Conservation (phyloP, 805 yeast species). For the Wickerhamomyces bisporus region DNA sequence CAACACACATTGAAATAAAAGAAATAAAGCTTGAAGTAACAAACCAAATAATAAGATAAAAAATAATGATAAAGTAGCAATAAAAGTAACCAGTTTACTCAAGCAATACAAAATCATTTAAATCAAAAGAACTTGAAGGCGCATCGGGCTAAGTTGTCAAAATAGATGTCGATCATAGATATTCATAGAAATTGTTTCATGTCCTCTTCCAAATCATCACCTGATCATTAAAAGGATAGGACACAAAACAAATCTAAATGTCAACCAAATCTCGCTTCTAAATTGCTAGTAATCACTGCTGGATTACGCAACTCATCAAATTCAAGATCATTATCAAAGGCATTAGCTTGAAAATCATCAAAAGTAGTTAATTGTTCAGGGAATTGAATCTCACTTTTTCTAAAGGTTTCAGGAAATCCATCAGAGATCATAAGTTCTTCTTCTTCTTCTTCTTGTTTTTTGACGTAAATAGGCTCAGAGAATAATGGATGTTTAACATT, state of each 20-base stretch:
- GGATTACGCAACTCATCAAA: constrained; percentile 42
- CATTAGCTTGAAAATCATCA: constrained; percentile 17
- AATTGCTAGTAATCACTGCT: constrained; percentile 34
- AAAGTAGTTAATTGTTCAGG: constrained; percentile 6
- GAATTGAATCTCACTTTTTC: constrained; percentile 6
- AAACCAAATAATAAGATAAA: neutral
- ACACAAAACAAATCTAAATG: constrained; percentile 2
- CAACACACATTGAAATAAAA: too few species aligned
- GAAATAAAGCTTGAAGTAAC: too few species aligned
- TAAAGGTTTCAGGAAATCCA: constrained; percentile 4
- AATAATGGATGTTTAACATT: constrained; percentile 1
- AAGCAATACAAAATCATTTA: constrained; percentile 26
- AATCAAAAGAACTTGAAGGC: constrained; percentile 27
- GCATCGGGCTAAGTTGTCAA: constrained; percentile 26
- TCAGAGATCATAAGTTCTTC: neutral
- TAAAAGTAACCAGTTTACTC: constrained; percentile 2
- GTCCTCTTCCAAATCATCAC: constrained; percentile 7
- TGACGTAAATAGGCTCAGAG: constrained; percentile 6
- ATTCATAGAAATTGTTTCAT: neutral
- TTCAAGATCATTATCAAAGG: constrained; percentile 28
- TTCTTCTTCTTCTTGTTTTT: constrained; percentile 13
- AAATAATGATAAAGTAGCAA: neutral
- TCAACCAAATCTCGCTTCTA: neutral
- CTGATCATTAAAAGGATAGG: constrained; percentile 6
- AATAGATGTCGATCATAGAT: neutral